Evolutionary conservation across 2,329 filamentous ascomycete genomes (phyloP), one percentile per base, ranked within the genome.

Genomic region (Fusarium sp.): DNA sequence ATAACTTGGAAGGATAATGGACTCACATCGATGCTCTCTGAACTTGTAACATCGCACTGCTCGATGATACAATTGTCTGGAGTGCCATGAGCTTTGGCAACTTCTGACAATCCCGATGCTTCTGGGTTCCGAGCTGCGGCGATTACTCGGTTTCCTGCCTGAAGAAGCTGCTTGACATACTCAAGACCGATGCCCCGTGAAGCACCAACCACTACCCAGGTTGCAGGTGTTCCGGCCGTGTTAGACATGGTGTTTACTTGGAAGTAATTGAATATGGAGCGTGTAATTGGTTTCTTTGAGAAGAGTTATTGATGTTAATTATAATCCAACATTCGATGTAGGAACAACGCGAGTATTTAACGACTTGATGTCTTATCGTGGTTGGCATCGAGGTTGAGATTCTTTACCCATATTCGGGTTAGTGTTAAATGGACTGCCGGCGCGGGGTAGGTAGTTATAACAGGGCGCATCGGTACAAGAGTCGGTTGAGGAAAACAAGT

Each of bases 31-130:
- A 56, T 56, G 16, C 54, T 47, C 3, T 45, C n/a, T 10, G 6
- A 35, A 7, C n/a, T 47, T 2, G 54, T 1, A 18, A 56, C 38
- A 2, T 56, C 54, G 9, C 54, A 56, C 10, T 35, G 30, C 38
- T 56, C 38, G 3, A 56, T 1, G 1, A 28, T 22, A 9, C 30
- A 56, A 14, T n/a, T 7, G 4, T 28, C 38, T 8, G 10, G 14
- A 10, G 2, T 47, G 0, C 31, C 36, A 3, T 47, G 14, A 7
- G 18, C n/a, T 22, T 56, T 8, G 7, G 18, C 1, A 2, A 45
- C 28, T 4, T 4, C 6, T 0, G 3, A 56, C 0, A 56, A 7
- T 18, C 14, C 38, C 0, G 30, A 14, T 9, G 54, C 54, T 2
- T 28, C 30, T 18, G 54, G 54, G 24, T 56, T 45, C 3, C 54